Evolutionary conservation across 805 yeast species (phyloP), one percentile per base, ranked within the genome.

Genomic region (Ogataea glucozyma): DNA sequence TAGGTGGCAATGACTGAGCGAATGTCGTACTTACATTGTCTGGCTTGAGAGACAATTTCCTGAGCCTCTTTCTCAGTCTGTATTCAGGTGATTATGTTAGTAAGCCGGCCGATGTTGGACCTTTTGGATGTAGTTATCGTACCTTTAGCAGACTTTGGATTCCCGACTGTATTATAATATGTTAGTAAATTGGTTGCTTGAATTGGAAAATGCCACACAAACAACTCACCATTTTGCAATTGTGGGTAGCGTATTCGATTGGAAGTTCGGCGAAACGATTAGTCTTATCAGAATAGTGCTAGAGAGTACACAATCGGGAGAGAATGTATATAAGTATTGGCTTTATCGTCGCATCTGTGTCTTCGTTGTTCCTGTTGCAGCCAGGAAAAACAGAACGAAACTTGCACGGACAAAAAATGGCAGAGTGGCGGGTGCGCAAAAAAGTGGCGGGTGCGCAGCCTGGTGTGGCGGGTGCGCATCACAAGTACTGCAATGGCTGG

Each of bases 41-140:
- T 87, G 18, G 99, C 97, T 63, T 85, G 85, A 58, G 90, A 77
- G 48, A 93, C 98, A 51, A 90, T 86, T 56, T 83, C 90, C 57
- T 95, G 97, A n/a, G 99, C 98, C 59, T 88, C 91, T 70, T 86
- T 88, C 72, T 93, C 99, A 49, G 98, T 95, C 75, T 85, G 61
- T 12, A 5, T n/a, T n/a, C n/a, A n/a, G n/a, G n/a, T n/a, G n/a
- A n/a, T n/a, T n/a, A n/a, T n/a, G n/a, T n/a, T n/a, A n/a, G n/a
- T n/a, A n/a, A n/a, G n/a, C n/a, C n/a, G n/a, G n/a, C n/a, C n/a
- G n/a, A n/a, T n/a, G n/a, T n/a, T n/a, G n/a, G n/a, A n/a, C n/a
- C n/a, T n/a, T n/a, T 30, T 6, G 17, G 9, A n/a, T 10, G 14
- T 6, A 10, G 11, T 20, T 8, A 29, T 60, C 75, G 22, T 59